Base-by-base conservation (phyloP, 139 green algal genomes). In the Deuterostichococcus epilithicus region DNA sequence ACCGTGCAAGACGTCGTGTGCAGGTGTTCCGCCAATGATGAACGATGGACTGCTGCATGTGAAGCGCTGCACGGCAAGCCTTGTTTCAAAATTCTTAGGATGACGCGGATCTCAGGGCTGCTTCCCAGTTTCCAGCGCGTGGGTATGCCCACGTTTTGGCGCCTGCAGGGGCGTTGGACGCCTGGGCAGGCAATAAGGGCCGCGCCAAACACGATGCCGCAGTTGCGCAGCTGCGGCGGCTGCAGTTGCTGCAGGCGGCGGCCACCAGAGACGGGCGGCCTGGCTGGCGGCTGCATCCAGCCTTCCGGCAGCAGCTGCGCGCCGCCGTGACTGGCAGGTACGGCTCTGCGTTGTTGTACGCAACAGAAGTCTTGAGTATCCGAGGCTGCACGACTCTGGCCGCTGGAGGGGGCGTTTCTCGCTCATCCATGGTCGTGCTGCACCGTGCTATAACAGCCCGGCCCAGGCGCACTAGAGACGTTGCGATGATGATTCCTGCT, bases 261-360 rank as follows among this genome's bases (percentile, higher is more conserved):
- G 47, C 34, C 33, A 30, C 35, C 67, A 69, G 75, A 25, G 44
- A 36, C 42, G 33, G 39, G 32, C 44, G n/a, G 36, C 13, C 30
- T 33, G 47, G 35, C 10, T 82, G 74, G 20, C 4, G 58, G 32
- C 67, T 91, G 36, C 63, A 89, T 47, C 36, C 77, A 1, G 71
- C 36, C 30, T 91, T 91, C 79, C 70, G 78, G 59, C 34, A 72
- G 72, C 85, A 90, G 68, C 45, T 91, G 35, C 77, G 76, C 0
- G 32, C 37, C 3, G 78, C 83, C 8, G 65, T 87, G 20, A 77
- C 74, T 71, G 78, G 52, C 59, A 78, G 84, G 82, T 81, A 18
- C 26, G 76, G 47, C 10, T 13, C 8, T 52, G 42, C 13, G 42
- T 60, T 35, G 13, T 5, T 35, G 28, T 10, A 33, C 59, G 25